A percentile compares a stretch with the other conserved stretches of the same genome.
Conservation (phyloP, 1,284 basidiomycete species). For the Rhizoctonia solani region DNA sequence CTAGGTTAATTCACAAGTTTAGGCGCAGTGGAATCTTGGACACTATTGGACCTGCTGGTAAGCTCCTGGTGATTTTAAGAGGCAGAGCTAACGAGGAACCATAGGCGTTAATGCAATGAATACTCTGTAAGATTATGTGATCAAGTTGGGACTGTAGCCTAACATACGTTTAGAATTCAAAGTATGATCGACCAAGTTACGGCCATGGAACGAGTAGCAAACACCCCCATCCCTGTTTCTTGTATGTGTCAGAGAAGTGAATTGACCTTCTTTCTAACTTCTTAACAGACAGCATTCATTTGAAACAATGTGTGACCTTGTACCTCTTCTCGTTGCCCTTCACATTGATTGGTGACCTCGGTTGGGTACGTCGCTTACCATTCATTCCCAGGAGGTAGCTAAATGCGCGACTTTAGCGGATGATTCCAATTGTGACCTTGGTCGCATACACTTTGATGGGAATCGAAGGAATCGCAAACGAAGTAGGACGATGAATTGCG, state of each 20-base stretch:
- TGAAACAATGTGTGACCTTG: conserved; percentile 90
- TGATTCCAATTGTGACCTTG: conserved; percentile 38
- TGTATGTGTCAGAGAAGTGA: conserved; percentile 52
- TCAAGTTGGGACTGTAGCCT: conserved; percentile 20
- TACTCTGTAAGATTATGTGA: conserved; percentile 52
- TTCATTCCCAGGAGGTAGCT: conserved; percentile 61
- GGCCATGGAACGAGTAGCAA: conserved; percentile 82
- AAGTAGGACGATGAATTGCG: conserved; percentile 43
- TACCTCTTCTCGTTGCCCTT: conserved; percentile 87
- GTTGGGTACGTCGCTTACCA: conserved; percentile 41
- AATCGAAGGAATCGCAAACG: conserved; percentile 89
- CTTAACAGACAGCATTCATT: conserved; percentile 72
- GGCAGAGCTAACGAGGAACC: no score
- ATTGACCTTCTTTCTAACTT: not conserved
- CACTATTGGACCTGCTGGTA: conserved; percentile 81
- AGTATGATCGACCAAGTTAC: conserved; percentile 83
- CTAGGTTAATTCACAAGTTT: conserved; percentile 69
- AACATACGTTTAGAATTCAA: conserved; percentile 57
- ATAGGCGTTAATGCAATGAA: conserved; percentile 77
- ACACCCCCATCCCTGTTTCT: conserved; percentile 77
- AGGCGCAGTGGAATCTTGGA: conserved; percentile 77
- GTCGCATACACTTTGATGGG: conserved; percentile 91
- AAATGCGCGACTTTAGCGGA: conserved; percentile 47
- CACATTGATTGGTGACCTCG: conserved; percentile 73
- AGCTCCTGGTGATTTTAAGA: no score